Conservation (phyloP, 495 filamentous ascomycete species). For the Pyrenula aspistea region DNA sequence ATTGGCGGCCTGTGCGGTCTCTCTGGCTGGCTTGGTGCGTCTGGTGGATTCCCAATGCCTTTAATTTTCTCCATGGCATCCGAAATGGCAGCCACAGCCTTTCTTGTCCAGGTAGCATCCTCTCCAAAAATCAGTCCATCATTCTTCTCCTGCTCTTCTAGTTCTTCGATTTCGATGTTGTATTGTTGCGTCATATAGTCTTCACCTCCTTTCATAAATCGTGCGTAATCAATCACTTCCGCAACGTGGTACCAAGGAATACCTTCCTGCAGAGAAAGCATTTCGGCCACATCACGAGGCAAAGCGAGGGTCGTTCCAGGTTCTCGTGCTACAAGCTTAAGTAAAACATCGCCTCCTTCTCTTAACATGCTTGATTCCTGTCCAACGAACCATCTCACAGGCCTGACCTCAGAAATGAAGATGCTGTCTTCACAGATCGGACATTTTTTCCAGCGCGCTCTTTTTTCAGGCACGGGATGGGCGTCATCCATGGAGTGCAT, state of each 20-base stretch:
- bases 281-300: conserved; percentile 70
- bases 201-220: conserved; percentile 89
- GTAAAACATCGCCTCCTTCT: conserved; percentile 79
- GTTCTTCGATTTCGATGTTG: conserved; percentile 60
- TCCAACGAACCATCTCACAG: conserved; percentile 83
- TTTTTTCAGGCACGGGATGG: conserved; percentile 49
- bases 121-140: conserved; percentile 92
- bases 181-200: conserved; percentile 77
- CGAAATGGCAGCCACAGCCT: conserved; percentile 58
- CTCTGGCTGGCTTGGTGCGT: conserved; percentile 36
- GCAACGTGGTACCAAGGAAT: conserved; percentile 92
- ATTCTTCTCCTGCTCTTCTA: conserved; percentile 66
- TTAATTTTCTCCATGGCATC: conserved; percentile 60
- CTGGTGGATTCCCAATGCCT: conserved; percentile 62
- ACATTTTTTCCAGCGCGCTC: conserved; percentile 82
- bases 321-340: conserved; percentile 70
- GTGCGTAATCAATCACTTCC: conserved; percentile 86
- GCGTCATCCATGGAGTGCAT: conserved; percentile 78
- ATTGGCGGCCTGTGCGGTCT: conserved; percentile 36
- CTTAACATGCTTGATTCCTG: conserved; percentile 70
- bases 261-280: conserved; percentile 52
- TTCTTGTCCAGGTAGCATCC: conserved; percentile 81
- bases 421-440: conserved; percentile 91
- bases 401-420: conserved; percentile 76
- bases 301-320: conserved; percentile 74